Conservation (phyloP, 2,329 filamentous ascomycete species). For the Fusarium secorum region DNA sequence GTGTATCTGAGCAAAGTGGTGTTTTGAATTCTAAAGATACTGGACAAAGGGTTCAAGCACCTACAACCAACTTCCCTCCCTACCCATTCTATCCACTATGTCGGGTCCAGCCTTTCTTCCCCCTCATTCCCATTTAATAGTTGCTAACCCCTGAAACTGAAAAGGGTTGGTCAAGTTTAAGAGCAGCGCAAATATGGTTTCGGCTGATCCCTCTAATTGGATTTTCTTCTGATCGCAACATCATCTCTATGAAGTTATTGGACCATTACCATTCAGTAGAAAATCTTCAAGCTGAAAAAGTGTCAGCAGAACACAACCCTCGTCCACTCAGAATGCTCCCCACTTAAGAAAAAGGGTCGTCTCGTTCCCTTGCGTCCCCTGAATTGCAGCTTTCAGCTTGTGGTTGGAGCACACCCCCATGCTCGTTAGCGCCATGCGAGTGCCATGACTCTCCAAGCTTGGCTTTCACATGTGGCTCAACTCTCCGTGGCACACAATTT, state of each 20-base stretch:
- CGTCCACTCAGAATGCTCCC: conserved; percentile 21
- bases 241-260: neutral
- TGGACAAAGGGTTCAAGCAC: conserved; percentile 7
- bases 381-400: conserved; percentile 24
- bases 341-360: conserved; percentile 25
- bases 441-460: conserved; percentile 25
- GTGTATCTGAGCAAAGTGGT: neutral
- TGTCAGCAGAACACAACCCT: neutral
- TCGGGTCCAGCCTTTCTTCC: conserved; percentile 7
- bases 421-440: conserved; percentile 38
- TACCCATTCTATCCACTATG: conserved; percentile 11
- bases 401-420: conserved; percentile 20
- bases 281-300: conserved; percentile 8
- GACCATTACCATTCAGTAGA: neutral
- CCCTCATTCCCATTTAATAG: conserved; percentile 2
- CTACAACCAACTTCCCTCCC: neutral
- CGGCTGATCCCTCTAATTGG: neutral
- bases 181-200: neutral
- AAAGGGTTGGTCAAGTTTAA: neutral
- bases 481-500: neutral
- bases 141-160: conserved; percentile 18
- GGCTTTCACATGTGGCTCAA: conserved; percentile 25
- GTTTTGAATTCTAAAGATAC: neutral
- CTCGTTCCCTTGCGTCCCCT: conserved; percentile 23
- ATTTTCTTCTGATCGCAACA: neutral